Conservation (phyloP, 805 yeast genomes). For the Saccharomycopsis vini region DNA sequence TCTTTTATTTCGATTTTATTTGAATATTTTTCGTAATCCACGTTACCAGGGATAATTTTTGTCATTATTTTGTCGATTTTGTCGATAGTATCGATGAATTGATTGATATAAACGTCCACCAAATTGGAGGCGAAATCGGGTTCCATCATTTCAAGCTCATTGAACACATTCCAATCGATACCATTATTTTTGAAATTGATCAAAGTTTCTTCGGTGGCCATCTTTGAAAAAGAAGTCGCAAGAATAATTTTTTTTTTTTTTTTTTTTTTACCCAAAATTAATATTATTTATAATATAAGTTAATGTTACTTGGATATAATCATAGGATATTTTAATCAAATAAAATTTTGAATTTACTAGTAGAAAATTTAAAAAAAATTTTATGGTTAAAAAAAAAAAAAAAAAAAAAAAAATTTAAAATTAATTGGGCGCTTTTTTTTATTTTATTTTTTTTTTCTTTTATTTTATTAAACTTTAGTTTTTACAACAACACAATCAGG, state of each 20-base stretch:
- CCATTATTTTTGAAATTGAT: slow-evolving; percentile 46
- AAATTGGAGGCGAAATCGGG: slow-evolving; percentile 78
- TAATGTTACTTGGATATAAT: no score
- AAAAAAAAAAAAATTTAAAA: no score
- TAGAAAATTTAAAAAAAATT: no score
- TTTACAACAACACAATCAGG: no score
- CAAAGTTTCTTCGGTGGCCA: slow-evolving; percentile 10
- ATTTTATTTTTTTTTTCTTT: no score
- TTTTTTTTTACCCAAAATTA: no score
- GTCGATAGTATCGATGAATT: slow-evolving; percentile 70
- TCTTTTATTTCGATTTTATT: slow-evolving; percentile 8
- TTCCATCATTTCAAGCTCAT: slow-evolving; percentile 88
- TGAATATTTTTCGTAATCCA: slow-evolving; percentile 12
- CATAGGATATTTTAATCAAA: no score
- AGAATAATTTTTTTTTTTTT: no score
- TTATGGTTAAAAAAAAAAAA: no score
- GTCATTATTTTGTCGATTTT: slow-evolving; percentile 55
- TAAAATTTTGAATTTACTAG: no score
- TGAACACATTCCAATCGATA: slow-evolving; percentile 82
- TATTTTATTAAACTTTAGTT: no score
- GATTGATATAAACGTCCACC: slow-evolving; percentile 80
- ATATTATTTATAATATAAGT: background rate
- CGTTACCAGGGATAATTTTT: slow-evolving; percentile 17
- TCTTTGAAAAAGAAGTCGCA: background rate
- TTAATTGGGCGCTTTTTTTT: no score